Evolutionary conservation across 1,284 basidiomycete genomes (phyloP), one percentile per base, ranked within the genome.

Genomic region (Marasmius sp.): DNA sequence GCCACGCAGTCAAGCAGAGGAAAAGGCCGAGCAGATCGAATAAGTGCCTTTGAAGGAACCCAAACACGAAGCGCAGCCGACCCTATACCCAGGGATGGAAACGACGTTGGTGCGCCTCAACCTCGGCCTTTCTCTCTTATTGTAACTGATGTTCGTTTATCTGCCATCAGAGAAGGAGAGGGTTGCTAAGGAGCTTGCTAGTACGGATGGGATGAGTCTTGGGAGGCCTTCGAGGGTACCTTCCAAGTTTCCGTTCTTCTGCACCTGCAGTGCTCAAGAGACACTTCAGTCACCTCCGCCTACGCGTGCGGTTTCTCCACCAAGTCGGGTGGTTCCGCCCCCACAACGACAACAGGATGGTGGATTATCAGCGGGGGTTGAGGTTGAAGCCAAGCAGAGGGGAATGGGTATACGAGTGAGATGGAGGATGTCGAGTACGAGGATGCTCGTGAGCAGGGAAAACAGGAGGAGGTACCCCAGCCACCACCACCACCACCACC

Each of bases 201-300:
- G 80, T 12, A 88, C 89, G 85, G 91, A 91, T 43, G 91, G 89
- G 9, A 90, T 68, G 45, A 60, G n/a, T n/a, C n/a, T n/a, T n/a
- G n/a, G n/a, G n/a, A n/a, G n/a, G n/a, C n/a, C 68, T 33, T 57
- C 60, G 7, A 33, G 36, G 14, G 43, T n/a, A n/a, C n/a, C n/a
- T n/a, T n/a, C n/a, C n/a, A n/a, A n/a, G n/a, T n/a, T n/a, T n/a
- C n/a, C n/a, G n/a, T n/a, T n/a, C 67, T 22, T 63, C 65, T 61
- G 49, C 61, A 60, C 68, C 59, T 59, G 27, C 27, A 27, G 3
- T 5, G 27, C 27, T 49, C 6, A 20, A 14, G 18, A n/a, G 10
- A 27, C 18, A 10, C 27, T 10, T 49, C 48, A 38, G 61, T 34
- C 33, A 54, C 62, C 67, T 41, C 55, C 65, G 6, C 59, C 45